Percentiles rank a stretch among this genome's conserved stretches.
Evolutionary conservation across 371 early-diverging fungal genomes (phyloP).

Genomic region (Mortierella sp.): DNA sequence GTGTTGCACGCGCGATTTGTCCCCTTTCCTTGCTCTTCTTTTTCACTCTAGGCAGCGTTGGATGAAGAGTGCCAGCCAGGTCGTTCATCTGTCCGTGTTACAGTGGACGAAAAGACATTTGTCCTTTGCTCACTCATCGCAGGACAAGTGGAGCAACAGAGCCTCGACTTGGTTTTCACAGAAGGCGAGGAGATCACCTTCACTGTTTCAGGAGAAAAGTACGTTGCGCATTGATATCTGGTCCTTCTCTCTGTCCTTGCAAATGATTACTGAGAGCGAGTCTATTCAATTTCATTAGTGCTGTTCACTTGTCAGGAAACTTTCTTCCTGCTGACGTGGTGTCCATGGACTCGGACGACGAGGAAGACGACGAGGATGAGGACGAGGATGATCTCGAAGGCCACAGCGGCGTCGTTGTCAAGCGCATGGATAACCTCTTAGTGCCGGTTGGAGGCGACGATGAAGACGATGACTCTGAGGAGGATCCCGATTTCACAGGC

Average conservation of each 20-base stretch:
- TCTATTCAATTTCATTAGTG: constrained; percentile 18
- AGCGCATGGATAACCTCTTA: constrained; percentile 38
- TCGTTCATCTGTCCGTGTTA: constrained; percentile 73
- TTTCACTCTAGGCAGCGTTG: constrained; percentile 72
- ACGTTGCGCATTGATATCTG: constrained; percentile 4
- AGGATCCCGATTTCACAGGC: constrained; percentile 53
- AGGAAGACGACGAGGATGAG: constrained; percentile 59
- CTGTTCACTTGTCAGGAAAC: constrained; percentile 82
- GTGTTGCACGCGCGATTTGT: not conserved
- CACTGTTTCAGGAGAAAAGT: constrained; percentile 64
- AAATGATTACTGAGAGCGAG: not conserved
- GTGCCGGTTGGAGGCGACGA: constrained; percentile 30
- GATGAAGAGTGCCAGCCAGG: constrained; percentile 61
- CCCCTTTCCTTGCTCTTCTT: not conserved
- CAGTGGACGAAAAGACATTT: constrained; percentile 74
- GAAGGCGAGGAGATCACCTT: constrained; percentile 86
- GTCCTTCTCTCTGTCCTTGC: not conserved
- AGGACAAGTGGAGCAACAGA: constrained; percentile 67
- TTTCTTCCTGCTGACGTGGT: constrained; percentile 58
- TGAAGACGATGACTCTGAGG: constrained; percentile 55
- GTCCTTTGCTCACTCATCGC: constrained; percentile 83
- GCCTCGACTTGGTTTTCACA: constrained; percentile 74
- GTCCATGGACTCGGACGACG: constrained; percentile 47
- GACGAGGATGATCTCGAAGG: constrained; percentile 46
- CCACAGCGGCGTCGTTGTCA: constrained; percentile 7